Conservation (phyloP, 1,284 basidiomycete genomes). For the Moesziomyces sp. region DNA sequence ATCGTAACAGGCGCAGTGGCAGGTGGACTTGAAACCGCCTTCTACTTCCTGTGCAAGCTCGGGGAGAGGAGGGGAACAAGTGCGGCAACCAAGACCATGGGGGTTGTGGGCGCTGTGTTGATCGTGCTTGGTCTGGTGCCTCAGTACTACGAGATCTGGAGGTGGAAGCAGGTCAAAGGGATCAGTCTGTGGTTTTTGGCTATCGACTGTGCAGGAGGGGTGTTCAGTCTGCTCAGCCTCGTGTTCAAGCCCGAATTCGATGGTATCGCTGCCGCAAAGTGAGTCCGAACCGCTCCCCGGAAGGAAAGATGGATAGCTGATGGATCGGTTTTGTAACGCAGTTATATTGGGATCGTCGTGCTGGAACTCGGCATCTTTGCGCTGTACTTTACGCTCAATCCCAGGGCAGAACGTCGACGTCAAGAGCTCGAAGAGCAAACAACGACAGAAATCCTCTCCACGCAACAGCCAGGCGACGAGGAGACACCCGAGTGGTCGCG, state of each 20-base stretch:
- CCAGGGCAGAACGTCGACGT: constrained; percentile 60
- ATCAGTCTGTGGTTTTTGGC: constrained; percentile 78
- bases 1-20: constrained; percentile 70
- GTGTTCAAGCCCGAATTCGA: constrained; percentile 78
- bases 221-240: constrained; percentile 78
- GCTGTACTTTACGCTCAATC: constrained; percentile 76
- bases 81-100: constrained; percentile 74
- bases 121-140: constrained; percentile 75
- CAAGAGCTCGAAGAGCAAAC: constrained; percentile 2
- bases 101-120: constrained; percentile 75
- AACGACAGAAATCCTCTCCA: background rate
- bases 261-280: constrained; percentile 72
- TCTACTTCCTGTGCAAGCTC: constrained; percentile 71
- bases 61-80: constrained; percentile 71
- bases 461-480: too few species aligned
- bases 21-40: constrained; percentile 74
- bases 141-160: constrained; percentile 77
- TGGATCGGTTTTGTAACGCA: background rate
- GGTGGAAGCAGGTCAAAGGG: constrained; percentile 77
- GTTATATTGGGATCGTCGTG: constrained; percentile 74
- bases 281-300: background rate
- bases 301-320: too few species aligned
- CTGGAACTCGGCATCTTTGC: constrained; percentile 73
- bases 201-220: constrained; percentile 78
- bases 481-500: constrained; percentile 32